phyloP scores from a whole-genome alignment of 2,329 filamentous ascomycete genomes.

The Aspergillus sp. region DNA sequence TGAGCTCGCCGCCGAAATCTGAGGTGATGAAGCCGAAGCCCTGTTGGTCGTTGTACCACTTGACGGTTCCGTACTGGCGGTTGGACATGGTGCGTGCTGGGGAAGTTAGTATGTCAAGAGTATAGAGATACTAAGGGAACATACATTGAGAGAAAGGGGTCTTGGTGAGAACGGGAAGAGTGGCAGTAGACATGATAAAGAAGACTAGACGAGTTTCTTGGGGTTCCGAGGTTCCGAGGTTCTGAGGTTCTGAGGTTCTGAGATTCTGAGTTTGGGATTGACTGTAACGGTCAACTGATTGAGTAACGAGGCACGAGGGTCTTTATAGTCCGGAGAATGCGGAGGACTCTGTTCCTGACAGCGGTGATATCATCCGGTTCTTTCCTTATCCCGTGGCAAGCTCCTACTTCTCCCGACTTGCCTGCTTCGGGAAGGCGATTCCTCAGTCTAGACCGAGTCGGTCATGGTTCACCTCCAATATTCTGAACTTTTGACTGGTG shows the following conservation, averaged over 20 bases:
- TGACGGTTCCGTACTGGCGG: conserved; percentile 8
- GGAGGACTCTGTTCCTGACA: background rate
- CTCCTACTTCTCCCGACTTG: background rate
- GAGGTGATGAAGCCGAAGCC: conserved; percentile 13
- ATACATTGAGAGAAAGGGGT: background rate
- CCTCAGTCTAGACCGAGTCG: no score
- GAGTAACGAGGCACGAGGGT: background rate
- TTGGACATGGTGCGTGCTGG: background rate
- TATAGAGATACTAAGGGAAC: background rate
- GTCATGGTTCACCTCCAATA: no score
- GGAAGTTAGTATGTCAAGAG: background rate
- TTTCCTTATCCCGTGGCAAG: background rate
- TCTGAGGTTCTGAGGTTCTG: no score
- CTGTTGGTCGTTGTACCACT: conserved; percentile 10
- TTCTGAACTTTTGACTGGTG: no score
- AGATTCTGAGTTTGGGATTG: background rate
- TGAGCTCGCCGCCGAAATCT: conserved; percentile 7
- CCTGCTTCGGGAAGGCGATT: no score
- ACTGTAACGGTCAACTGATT: background rate
- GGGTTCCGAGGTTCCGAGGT: no score
- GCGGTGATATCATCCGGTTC: background rate
- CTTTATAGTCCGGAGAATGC: background rate
- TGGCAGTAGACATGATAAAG: background rate
- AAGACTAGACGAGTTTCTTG: no score
- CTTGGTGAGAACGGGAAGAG: background rate